Conservation (phyloP, 2,329 filamentous ascomycete genomes). For the Aspergillus sp. region DNA sequence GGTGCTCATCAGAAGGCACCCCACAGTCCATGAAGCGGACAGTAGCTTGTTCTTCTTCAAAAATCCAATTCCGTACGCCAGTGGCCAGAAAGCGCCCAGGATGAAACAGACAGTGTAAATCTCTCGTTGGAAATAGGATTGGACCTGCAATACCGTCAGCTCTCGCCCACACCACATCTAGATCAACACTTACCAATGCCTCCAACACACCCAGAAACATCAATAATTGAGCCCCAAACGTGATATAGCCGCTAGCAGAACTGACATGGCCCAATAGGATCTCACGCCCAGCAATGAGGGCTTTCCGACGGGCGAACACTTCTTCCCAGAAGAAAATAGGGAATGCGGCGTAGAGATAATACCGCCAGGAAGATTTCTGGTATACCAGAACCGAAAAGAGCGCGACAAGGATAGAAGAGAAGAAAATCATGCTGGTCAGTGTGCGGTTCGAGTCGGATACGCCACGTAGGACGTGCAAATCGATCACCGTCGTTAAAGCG, state of each 20-base stretch:
- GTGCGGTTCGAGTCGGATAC: conserved; percentile 63
- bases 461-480: conserved; percentile 79
- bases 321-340: conserved; percentile 97
- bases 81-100: conserved; percentile 74
- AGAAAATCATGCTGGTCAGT: conserved; percentile 58
- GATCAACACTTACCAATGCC: conserved; percentile 61
- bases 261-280: conserved; percentile 68
- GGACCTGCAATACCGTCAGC: conserved; percentile 56
- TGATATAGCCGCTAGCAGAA: conserved; percentile 55
- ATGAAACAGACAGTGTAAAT: conserved; percentile 80
- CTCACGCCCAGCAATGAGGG: conserved; percentile 64
- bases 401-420: conserved; percentile 70
- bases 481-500: conserved; percentile 81
- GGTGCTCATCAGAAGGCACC: conserved; percentile 78
- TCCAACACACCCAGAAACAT: conserved; percentile 73
- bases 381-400: conserved; percentile 77
- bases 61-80: conserved; percentile 70
- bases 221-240: conserved; percentile 62
- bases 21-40: conserved; percentile 68
- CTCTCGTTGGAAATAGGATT: conserved; percentile 88
- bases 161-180: too few relatives aligned
- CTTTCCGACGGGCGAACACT: conserved; percentile 73
- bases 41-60: conserved; percentile 63
- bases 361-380: conserved; percentile 75
- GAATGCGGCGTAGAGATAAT: conserved; percentile 90